Conservation (phyloP, 495 filamentous ascomycete genomes). For the Massariosphaeria phaeospora region DNA sequence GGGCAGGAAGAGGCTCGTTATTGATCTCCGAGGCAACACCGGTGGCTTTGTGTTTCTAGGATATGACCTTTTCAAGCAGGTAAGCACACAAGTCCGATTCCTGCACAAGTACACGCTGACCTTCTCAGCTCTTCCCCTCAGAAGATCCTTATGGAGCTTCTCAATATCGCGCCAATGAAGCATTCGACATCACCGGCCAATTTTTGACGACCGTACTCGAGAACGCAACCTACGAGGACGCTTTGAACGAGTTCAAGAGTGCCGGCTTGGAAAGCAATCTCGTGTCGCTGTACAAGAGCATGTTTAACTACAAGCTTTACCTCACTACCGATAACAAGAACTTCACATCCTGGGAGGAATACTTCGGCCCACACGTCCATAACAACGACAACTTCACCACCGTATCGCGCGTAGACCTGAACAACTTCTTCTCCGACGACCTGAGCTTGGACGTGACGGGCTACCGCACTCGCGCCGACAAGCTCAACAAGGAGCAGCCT, state of each 20-base stretch:
- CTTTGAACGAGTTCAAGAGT: slow-evolving; percentile 6
- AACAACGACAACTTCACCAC: slow-evolving; percentile 32
- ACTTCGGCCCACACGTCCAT: slow-evolving; percentile 26
- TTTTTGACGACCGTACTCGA: slow-evolving; percentile 4
- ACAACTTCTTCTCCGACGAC: slow-evolving; percentile 30
- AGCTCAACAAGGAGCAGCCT: slow-evolving; percentile 22
- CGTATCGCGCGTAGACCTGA: slow-evolving; percentile 20
- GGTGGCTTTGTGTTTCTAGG: slow-evolving; percentile 27
- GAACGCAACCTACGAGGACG: slow-evolving; percentile 17
- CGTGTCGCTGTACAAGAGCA: slow-evolving; percentile 11
- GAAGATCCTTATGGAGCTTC: slow-evolving; percentile 26
- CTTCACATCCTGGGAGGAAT: slow-evolving; percentile 29
- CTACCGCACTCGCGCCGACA: slow-evolving; percentile 20
- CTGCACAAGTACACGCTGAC: neutral
- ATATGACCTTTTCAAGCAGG: slow-evolving; percentile 33
- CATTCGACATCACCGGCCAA: slow-evolving; percentile 14
- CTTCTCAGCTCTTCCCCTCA: slow-evolving; percentile 23
- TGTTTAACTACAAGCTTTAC: slow-evolving; percentile 23
- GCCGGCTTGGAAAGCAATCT: neutral
- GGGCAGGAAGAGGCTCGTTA: slow-evolving; percentile 29
- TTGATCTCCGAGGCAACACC: slow-evolving; percentile 31
- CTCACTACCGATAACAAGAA: slow-evolving; percentile 19
- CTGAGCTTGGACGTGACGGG: slow-evolving; percentile 22
- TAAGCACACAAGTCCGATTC: neutral
- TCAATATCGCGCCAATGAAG: slow-evolving; percentile 26